phyloP scores from a whole-genome alignment of 441 rosid species.

The Erysimum cheiri region DNA sequence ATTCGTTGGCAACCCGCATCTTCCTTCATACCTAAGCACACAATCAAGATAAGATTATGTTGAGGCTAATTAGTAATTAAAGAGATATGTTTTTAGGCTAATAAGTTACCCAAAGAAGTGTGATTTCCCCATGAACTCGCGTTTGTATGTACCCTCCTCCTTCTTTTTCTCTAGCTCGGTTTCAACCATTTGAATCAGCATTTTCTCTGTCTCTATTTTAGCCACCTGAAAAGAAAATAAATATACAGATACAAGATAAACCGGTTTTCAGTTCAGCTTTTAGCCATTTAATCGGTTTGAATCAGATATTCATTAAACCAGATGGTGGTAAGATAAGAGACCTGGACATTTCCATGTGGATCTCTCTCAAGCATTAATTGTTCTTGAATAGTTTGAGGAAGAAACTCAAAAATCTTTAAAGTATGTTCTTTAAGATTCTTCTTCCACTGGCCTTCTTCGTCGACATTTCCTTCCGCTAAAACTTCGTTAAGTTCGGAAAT shows the following conservation, averaged over 20 bases:
- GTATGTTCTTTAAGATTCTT: conserved; percentile 67
- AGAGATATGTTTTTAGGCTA: not conserved
- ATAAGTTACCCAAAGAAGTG: conserved; percentile 82
- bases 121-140: conserved; percentile 74
- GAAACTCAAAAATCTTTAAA: conserved; percentile 69
- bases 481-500: conserved; percentile 85
- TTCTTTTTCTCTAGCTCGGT: conserved; percentile 81
- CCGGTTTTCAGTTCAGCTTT: not conserved
- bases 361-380: conserved; percentile 93
- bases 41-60: conserved; percentile 13
- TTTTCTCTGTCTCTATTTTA: conserved; percentile 91
- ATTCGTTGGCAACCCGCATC: conserved; percentile 91
- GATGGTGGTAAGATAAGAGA: conserved; percentile 30
- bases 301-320: not conserved
- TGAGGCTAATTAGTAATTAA: not conserved
- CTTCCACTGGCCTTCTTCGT: conserved; percentile 79
- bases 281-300: not conserved
- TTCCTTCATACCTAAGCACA: conserved; percentile 75
- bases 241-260: conserved; percentile 16
- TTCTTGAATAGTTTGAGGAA: conserved; percentile 82
- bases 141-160: conserved; percentile 63
- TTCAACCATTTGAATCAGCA: conserved; percentile 93
- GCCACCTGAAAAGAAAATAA: conserved; percentile 56
- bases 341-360: conserved; percentile 98
- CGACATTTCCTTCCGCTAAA: conserved; percentile 74